Conservation (phyloP, 2,329 filamentous ascomycete species). For the Fusarium dlaminii region DNA sequence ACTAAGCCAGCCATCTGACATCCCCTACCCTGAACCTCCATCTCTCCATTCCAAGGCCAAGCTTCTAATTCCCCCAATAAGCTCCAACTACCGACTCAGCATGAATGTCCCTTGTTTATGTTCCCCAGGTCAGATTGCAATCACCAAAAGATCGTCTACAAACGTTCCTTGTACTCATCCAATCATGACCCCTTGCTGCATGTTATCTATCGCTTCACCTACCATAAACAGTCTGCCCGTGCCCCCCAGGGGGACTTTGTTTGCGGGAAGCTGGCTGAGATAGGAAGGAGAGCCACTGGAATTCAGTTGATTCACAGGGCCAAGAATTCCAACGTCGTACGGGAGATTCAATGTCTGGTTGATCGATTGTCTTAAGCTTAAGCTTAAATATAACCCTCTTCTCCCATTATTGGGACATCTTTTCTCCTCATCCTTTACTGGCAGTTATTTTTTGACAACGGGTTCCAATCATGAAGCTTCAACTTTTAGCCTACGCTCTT, state of each 20-base stretch:
- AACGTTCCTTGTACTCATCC: conserved; percentile 18
- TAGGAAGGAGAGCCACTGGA: conserved; percentile 30
- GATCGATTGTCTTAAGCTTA: background rate
- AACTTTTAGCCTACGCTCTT: conserved; percentile 32
- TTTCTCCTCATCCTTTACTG: background rate
- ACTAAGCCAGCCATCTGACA: background rate
- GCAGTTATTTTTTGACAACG: background rate
- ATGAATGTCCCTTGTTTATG: background rate
- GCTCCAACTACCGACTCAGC: background rate
- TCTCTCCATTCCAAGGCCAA: background rate
- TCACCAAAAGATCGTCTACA: conserved; percentile 13
- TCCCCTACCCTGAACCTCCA: conserved; percentile 12
- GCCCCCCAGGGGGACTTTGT: conserved; percentile 5
- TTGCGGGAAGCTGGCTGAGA: conserved; percentile 17
- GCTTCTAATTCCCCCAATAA: conserved; percentile 1
- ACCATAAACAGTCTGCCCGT: conserved; percentile 21
- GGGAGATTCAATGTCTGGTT: background rate
- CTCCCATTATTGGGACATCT: background rate
- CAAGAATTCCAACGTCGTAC: background rate
- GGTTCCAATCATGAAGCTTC: conserved; percentile 43
- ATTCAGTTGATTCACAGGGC: background rate
- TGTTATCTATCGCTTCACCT: conserved; percentile 29
- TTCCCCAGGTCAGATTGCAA: background rate
- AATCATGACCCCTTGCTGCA: conserved; percentile 12
- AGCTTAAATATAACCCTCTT: conserved; percentile 25